Percentiles rank a stretch among this genome's conserved stretches.
Evolutionary conservation across 441 rosid genomes (phyloP).

Genomic region (Populus trichocarpa): DNA sequence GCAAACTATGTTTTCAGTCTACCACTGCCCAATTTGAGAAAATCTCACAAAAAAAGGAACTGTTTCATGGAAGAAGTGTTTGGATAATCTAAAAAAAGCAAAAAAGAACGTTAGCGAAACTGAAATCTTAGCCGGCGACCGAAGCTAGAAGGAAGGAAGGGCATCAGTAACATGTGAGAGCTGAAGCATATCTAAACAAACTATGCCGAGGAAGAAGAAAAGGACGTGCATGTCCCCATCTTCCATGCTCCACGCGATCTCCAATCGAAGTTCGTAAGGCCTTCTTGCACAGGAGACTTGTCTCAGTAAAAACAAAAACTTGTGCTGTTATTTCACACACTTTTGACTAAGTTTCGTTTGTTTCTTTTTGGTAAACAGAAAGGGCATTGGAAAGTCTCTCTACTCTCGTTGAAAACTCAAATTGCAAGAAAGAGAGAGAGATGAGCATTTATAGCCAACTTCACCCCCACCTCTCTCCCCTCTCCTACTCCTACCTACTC

Average conservation of each 20-base stretch:
- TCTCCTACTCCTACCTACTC: background rate
- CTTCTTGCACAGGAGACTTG: too few species aligned
- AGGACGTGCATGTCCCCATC: background rate
- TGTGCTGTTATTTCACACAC: background rate
- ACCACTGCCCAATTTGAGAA: too few species aligned
- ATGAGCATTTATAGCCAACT: slow-evolving; percentile 6
- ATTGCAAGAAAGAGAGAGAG: too few species aligned
- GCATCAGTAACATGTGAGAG: background rate
- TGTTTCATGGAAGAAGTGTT: background rate
- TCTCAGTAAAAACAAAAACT: background rate
- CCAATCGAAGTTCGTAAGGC: background rate
- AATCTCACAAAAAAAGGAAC: background rate
- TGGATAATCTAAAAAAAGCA: background rate
- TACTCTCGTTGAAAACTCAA: too few species aligned
- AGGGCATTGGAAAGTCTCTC: background rate
- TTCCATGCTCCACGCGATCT: background rate
- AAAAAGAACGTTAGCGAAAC: background rate
- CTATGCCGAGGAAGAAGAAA: background rate
- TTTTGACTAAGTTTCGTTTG: background rate
- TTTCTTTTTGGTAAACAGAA: background rate
- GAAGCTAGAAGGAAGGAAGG: too few species aligned
- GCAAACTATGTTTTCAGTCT: too few species aligned
- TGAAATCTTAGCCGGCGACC: background rate
- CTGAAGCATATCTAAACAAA: background rate
- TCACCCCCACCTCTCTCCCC: background rate